Evolutionary conservation across 1,139 yeast species (phyloP), one percentile per base, ranked within the genome.

Genomic region (Schwanniomyces etchellsii): DNA sequence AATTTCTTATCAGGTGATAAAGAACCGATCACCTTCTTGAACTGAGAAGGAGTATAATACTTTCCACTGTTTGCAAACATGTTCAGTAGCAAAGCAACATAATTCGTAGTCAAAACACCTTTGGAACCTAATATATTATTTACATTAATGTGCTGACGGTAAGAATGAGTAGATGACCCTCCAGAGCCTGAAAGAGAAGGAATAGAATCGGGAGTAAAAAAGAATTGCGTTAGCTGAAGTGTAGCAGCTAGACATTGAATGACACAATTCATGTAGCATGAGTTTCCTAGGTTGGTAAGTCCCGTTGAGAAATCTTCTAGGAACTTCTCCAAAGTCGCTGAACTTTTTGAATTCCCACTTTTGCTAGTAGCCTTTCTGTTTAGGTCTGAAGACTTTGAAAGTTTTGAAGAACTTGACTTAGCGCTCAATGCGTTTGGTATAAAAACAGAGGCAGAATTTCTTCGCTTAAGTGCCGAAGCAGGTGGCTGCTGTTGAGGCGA

Each of bases 251-350:
- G 59, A 50, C 97, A 89, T 55, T 91, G 98, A 12, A 91, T 57
- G 35, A 91, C 73, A 46, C 96, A 84, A 55, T 91, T 91, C 80
- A 91, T 81, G 53, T 91, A 91, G 55, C 98, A 91, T 0, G 96
- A 83, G 47, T 88, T 91, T 1, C 97, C 96, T 40, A 84, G 66
- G 48, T 91, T 91, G 30, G 70, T 70, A 21, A 91, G 62, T 0
- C 96, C 95, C 0, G 74, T 67, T 3, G 64, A 44, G 36, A 59
- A 62, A 31, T 54, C 57, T 27, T 57, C 58, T 9, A 62, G 47
- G 33, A 60, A 54, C 64, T 18, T 65, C 71, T 13, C 60, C 60
- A 39, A 66, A 64, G 28, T 54, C 59, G 32, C 51, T 54, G 24
- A 65, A n/a, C n/a, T n/a, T n/a, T n/a, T n/a, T n/a, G n/a, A n/a